These are phyloP conservation scores for Rhytidhysteron rufulum DNA, from an alignment of 2,329 filamentous ascomycete species.

Conservation along the genomic window DNA sequence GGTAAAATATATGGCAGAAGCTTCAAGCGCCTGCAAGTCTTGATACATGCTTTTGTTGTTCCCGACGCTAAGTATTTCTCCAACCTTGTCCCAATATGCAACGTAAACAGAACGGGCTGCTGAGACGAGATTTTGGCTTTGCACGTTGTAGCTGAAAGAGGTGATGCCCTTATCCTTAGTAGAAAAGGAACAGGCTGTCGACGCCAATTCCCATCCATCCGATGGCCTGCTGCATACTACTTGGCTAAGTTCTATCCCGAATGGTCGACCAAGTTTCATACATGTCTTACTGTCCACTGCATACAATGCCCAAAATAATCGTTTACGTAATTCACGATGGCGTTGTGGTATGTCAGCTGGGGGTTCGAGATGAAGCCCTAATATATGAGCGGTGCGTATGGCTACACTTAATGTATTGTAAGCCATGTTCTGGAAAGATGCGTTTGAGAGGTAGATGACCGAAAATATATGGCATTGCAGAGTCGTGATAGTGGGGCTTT, in stretches of 20 bases:
- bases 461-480: constrained; percentile 48
- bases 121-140: constrained; percentile 34
- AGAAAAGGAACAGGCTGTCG: background rate
- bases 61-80: constrained; percentile 13
- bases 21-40: constrained; percentile 25
- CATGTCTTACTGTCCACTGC: constrained; percentile 44
- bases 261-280: constrained; percentile 48
- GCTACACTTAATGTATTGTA: constrained; percentile 40
- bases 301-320: constrained; percentile 48
- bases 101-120: constrained; percentile 30
- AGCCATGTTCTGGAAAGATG: constrained; percentile 48
- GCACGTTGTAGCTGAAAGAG: constrained; percentile 37
- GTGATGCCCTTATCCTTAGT: constrained; percentile 21
- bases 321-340: constrained; percentile 41
- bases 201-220: constrained; percentile 25
- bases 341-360: constrained; percentile 24
- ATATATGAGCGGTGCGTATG: constrained; percentile 44
- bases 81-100: constrained; percentile 31
- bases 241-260: constrained; percentile 29
- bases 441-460: constrained; percentile 45
- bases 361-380: constrained; percentile 50
- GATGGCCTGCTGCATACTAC: constrained; percentile 37
- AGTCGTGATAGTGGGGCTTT: constrained; percentile 46
- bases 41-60: constrained; percentile 23
- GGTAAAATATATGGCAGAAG: constrained; percentile 27